Evolutionary conservation across 192 early-diverging fungal genomes (phyloP).

Genomic region (Umbelopsis sp.): DNA sequence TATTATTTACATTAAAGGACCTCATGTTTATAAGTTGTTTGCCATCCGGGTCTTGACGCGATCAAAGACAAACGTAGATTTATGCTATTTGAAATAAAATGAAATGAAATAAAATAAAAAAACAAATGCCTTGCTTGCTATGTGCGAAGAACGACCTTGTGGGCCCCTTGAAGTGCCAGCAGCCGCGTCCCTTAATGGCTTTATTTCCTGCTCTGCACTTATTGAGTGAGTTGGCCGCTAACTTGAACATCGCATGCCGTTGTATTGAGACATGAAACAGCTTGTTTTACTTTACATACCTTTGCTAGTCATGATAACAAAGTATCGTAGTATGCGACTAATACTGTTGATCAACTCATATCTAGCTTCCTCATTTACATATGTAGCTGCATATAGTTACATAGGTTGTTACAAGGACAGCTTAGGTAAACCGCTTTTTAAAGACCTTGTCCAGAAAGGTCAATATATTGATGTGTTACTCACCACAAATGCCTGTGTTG

Average conservation of each 20-base stretch:
- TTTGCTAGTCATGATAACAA: too few relatives aligned
- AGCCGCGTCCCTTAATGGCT: not conserved
- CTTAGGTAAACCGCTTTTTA: not conserved
- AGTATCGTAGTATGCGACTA: not conserved
- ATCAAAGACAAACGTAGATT: too few relatives aligned
- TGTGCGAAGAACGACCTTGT: too few relatives aligned
- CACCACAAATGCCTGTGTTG: not conserved
- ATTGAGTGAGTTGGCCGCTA: not conserved
- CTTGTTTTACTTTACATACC: not conserved
- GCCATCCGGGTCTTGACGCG: not conserved
- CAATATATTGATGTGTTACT: not conserved
- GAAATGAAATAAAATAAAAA: too few relatives aligned
- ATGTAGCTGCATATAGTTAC: not conserved
- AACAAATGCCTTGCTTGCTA: too few relatives aligned
- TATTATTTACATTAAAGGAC: not conserved
- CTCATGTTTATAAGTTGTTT: not conserved
- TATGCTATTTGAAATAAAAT: too few relatives aligned
- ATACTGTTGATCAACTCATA: not conserved
- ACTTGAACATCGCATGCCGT: not conserved
- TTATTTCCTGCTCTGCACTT: not conserved
- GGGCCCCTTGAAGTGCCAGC: too few relatives aligned
- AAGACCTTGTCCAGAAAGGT: not conserved
- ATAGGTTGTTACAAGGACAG: conserved; percentile 3
- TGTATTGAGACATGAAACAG: not conserved
- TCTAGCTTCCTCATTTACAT: not conserved